Conservation (phyloP, 768 basidiomycete genomes). For the Lyophyllum semitale region DNA sequence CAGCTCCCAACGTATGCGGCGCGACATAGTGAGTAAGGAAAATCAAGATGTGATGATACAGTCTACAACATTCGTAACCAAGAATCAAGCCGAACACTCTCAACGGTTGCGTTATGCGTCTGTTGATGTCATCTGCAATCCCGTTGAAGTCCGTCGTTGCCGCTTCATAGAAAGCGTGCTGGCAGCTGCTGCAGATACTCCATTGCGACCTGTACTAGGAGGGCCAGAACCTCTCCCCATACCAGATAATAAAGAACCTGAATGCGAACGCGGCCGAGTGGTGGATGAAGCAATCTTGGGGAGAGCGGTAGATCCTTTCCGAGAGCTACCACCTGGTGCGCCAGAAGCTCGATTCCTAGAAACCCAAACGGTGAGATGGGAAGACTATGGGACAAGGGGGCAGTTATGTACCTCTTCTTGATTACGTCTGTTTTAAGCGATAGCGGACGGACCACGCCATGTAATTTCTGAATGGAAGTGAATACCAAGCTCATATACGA, state of each 20-base stretch:
- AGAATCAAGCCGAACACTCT: slow-evolving; percentile 17
- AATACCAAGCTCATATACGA: slow-evolving; percentile 4
- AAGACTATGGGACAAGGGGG: slow-evolving; percentile 8
- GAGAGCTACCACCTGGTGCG: slow-evolving; percentile 61
- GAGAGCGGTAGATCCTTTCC: slow-evolving; percentile 61
- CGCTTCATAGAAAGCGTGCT: slow-evolving; percentile 65
- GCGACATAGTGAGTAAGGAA: slow-evolving; percentile 5
- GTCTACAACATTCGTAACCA: slow-evolving; percentile 29
- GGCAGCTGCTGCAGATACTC: slow-evolving; percentile 29
- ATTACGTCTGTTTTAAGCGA: slow-evolving; percentile 97
- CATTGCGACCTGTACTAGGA: slow-evolving; percentile 16
- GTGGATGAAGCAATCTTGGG: slow-evolving; percentile 79
- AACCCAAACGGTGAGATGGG: background rate
- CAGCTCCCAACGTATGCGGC: slow-evolving; percentile 6
- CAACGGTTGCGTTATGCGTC: slow-evolving; percentile 27
- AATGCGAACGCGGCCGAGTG: slow-evolving; percentile 74
- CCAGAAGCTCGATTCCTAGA: slow-evolving; percentile 81
- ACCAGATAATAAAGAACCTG: slow-evolving; percentile 54
- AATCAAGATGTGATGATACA: slow-evolving; percentile 32
- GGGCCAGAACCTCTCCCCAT: slow-evolving; percentile 29
- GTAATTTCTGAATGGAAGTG: slow-evolving; percentile 71
- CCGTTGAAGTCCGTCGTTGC: slow-evolving; percentile 76
- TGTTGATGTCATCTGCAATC: slow-evolving; percentile 43
- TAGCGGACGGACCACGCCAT: slow-evolving; percentile 91
- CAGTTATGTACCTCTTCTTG: slow-evolving; percentile 77